phyloP scores from a whole-genome alignment of 2,329 filamentous ascomycete genomes.

The Talaromyces sp. region DNA sequence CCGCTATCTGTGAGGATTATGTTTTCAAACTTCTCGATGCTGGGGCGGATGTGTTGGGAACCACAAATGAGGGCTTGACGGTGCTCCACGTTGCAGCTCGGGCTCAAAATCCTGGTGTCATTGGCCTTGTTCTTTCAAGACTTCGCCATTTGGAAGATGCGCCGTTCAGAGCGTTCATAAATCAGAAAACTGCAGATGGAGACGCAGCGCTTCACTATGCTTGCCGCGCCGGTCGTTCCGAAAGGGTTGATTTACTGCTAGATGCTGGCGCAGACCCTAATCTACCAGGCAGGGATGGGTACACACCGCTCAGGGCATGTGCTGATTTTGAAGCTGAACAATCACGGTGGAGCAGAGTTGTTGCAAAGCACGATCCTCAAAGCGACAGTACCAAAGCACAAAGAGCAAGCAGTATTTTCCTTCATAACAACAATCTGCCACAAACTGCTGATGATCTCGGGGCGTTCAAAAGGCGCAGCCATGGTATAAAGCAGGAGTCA shows the following conservation, averaged over 20 bases:
- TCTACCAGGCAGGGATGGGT: constrained; percentile 1
- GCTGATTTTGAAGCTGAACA: constrained; percentile 10
- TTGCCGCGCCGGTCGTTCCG: constrained; percentile 12
- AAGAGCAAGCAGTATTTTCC: neutral
- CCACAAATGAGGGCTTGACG: constrained; percentile 16
- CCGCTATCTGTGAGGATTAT: constrained; percentile 14
- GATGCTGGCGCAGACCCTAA: constrained; percentile 2
- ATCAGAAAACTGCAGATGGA: constrained; percentile 14
- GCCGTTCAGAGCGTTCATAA: constrained; percentile 10
- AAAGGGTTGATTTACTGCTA: constrained; percentile 4
- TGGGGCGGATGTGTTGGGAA: constrained; percentile 14
- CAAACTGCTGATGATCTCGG: neutral
- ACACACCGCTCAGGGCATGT: constrained; percentile 8
- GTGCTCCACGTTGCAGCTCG: constrained; percentile 18
- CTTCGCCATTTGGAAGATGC: neutral
- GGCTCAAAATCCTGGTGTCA: constrained; percentile 13
- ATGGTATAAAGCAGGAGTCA: neutral
- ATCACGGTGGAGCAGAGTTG: neutral
- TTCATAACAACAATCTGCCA: neutral
- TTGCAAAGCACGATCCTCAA: neutral
- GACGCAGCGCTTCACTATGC: constrained; percentile 18
- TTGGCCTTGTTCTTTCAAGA: constrained; percentile 13
- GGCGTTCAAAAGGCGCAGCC: neutral
- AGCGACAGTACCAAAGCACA: neutral
- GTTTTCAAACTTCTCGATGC: constrained; percentile 16